Evolutionary conservation across 208 protist species (phyloP).

Genomic region (Leishmania braziliensis): DNA sequence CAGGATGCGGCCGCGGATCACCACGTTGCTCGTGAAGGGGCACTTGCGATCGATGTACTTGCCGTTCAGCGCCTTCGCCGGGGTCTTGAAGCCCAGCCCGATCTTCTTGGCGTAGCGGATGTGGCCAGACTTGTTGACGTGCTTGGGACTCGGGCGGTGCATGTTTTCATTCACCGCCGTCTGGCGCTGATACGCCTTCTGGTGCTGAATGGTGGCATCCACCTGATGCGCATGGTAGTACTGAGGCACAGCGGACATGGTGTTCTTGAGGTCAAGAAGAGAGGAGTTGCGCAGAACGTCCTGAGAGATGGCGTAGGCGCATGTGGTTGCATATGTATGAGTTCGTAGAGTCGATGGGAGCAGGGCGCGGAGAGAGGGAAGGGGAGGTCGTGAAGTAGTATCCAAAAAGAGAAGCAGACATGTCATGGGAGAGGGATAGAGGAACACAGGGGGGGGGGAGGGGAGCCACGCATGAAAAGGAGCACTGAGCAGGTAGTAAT

Average conservation of each 20-base stretch:
- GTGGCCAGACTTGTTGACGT: conserved; percentile 72
- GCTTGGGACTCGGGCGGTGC: conserved; percentile 61
- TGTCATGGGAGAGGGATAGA: not conserved
- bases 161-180: conserved; percentile 91
- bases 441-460: not conserved
- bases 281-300: conserved; percentile 12
- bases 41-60: conserved; percentile 99
- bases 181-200: conserved; percentile 94
- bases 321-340: not conserved
- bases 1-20: conserved; percentile 99
- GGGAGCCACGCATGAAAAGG: not conserved
- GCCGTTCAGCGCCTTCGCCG: conserved; percentile 97
- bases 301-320: not conserved
- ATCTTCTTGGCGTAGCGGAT: conserved; percentile 95
- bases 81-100: conserved; percentile 98
- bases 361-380: not conserved
- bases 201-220: conserved; percentile 89
- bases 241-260: conserved; percentile 50
- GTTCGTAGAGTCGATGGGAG: not conserved
- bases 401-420: not conserved
- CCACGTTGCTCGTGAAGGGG: conserved; percentile 99
- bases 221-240: conserved; percentile 77
- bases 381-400: not conserved
- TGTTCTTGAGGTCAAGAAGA: not conserved
- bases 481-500: not conserved